phyloP scores from a whole-genome alignment of 2,329 filamentous ascomycete genomes.

The Phyllosticta paracitricarpa region DNA sequence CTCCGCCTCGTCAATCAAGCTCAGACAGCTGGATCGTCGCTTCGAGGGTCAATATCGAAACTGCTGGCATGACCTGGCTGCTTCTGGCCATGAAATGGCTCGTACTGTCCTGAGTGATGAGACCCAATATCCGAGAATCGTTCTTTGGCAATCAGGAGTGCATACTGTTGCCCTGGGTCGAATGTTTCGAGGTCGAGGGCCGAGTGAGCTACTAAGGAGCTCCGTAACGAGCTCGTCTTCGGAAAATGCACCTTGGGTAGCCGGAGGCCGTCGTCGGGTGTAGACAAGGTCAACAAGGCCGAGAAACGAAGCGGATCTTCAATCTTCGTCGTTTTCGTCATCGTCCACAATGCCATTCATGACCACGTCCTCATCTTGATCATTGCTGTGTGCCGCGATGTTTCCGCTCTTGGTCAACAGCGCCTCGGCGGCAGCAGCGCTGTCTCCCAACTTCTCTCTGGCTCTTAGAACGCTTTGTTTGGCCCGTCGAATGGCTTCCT shows the following conservation, averaged over 20 bases:
- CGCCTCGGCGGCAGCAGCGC: background rate
- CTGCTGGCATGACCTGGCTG: background rate
- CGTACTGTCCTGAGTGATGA: background rate
- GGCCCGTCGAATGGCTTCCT: conserved; percentile 75
- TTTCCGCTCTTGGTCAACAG: background rate
- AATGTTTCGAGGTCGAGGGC: background rate
- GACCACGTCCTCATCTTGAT: background rate
- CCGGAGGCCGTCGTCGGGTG: background rate
- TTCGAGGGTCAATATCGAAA: background rate
- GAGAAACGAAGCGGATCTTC: background rate
- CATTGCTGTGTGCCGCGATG: background rate
- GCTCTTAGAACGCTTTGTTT: conserved; percentile 27
- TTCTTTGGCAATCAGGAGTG: background rate
- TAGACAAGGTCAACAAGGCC: background rate
- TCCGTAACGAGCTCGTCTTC: background rate
- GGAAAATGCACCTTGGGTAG: background rate
- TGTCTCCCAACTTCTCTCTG: background rate
- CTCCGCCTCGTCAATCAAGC: background rate
- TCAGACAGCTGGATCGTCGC: background rate
- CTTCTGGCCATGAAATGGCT: background rate
- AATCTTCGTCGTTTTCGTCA: background rate
- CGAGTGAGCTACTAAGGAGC: background rate
- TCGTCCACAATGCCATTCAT: background rate
- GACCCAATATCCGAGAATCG: background rate
- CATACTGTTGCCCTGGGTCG: background rate